These are phyloP conservation scores for Penicillium palitans DNA, from an alignment of 2,329 filamentous ascomycete genomes.

Conservation along the genomic window DNA sequence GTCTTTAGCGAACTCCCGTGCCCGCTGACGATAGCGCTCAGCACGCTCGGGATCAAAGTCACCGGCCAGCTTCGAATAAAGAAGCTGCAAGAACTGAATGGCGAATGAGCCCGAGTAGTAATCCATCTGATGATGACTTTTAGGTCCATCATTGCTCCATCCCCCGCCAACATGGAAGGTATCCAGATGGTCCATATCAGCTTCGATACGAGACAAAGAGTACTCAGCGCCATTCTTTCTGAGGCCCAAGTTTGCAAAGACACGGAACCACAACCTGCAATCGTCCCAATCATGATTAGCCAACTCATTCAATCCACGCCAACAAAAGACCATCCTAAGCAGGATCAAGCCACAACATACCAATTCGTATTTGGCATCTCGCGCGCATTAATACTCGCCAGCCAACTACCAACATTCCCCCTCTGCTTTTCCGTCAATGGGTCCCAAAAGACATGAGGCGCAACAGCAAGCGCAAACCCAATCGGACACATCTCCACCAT, in stretches of 20 bases:
- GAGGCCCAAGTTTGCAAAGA: slow-evolving; percentile 77
- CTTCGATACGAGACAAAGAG: slow-evolving; percentile 67
- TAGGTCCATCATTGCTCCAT: slow-evolving; percentile 80
- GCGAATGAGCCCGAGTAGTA: slow-evolving; percentile 83
- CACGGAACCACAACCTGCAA: slow-evolving; percentile 75
- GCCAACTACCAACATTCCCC: slow-evolving; percentile 67
- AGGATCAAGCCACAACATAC: slow-evolving; percentile 33
- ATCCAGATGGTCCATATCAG: slow-evolving; percentile 74
- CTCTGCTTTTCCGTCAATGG: slow-evolving; percentile 63
- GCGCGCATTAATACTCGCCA: slow-evolving; percentile 77
- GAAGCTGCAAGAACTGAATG: slow-evolving; percentile 75
- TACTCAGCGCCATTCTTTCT: slow-evolving; percentile 72
- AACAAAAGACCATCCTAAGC: background rate
- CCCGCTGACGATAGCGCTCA: slow-evolving; percentile 68
- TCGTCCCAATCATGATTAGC: slow-evolving; percentile 30
- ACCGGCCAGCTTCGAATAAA: slow-evolving; percentile 71
- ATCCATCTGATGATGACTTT: slow-evolving; percentile 79
- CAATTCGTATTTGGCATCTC: slow-evolving; percentile 68
- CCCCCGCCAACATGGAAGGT: slow-evolving; percentile 80
- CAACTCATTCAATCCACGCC: background rate
- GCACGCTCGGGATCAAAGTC: slow-evolving; percentile 65
- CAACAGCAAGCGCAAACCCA: slow-evolving; percentile 72
- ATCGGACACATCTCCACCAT: slow-evolving; percentile 86
- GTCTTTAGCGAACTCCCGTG: slow-evolving; percentile 66
- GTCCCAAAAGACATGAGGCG: slow-evolving; percentile 64